Evolutionary conservation across 768 basidiomycete genomes (phyloP), one percentile per base, ranked within the genome.

Genomic region (Butyriboletus loyo): DNA sequence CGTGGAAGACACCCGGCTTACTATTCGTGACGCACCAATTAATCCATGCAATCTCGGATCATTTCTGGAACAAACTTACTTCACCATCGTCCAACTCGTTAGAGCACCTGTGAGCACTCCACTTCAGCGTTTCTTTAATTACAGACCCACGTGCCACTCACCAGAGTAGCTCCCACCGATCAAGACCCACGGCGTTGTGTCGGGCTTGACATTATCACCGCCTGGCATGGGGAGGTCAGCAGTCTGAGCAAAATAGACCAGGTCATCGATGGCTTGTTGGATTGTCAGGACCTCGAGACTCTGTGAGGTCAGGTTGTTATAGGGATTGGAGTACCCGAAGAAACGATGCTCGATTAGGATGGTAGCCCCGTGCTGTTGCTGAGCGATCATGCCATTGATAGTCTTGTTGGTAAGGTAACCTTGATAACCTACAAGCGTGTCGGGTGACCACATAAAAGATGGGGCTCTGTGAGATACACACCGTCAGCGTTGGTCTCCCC

Each of bases 321-420:
- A 77, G 5, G 87, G 87, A 63, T 87, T 90, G 52, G 86, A 89
- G n/a, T 79, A 68, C 14, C 87, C 87, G 55, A 83, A 89, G 74
- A 84, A 90, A 22, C 88, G 77, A 61, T 89, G 87, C 60, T 89
- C 87, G 24, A 88, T 54, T 27, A 88, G 71, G 56, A 89, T 72
- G 6, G 80, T 77, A 17, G 81, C 81, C 21, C 83, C 87, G 32
- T 78, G 79, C 52, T 86, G 74, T 64, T 84, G 81, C 61, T 86
- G 81, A 10, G 85, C 83, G 54, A 87, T 81, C 46, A 75, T 72
- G 15, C 86, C 87, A 54, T 77, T 82, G 56, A 89, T 78, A 6
- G 82, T 85, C 11, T 27, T 49, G 60, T 88, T 87, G 15, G 84
- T 84, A 45, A 88, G 74, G 60, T 86, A 88, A n/a, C 70, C 73